A percentile compares a stretch with the other conserved stretches of the same genome.
phyloP scores from a whole-genome alignment of 179 eudicot genomes.

The Gypsophila paniculata region DNA sequence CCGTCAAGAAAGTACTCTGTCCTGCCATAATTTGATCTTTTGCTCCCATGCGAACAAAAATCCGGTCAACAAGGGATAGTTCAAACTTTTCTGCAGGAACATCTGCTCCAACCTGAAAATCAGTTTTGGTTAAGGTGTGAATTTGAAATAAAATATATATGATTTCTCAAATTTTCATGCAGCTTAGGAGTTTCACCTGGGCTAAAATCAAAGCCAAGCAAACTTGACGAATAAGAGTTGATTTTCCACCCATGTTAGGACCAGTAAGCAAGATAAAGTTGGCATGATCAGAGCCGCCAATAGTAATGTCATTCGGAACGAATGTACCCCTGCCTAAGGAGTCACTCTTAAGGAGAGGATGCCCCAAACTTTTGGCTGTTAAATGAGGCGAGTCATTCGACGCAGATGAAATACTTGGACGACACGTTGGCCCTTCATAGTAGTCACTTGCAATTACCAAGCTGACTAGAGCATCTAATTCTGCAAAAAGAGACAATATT shows the following conservation, averaged over 20 bases:
- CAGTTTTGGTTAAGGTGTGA: constrained; percentile 15
- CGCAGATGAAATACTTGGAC: constrained; percentile 50
- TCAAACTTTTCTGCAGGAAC: constrained; percentile 84
- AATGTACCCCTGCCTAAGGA: constrained; percentile 71
- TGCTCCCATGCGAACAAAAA: constrained; percentile 98
- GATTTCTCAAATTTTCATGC: constrained; percentile 9
- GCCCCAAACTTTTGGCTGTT: constrained; percentile 76
- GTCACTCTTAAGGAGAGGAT: constrained; percentile 78
- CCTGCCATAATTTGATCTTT: constrained; percentile 99
- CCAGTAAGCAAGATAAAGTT: constrained; percentile 91
- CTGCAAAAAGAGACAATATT: constrained; percentile 43
- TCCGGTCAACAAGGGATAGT: constrained; percentile 77
- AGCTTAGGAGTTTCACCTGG: constrained; percentile 49
- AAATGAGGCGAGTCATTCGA: constrained; percentile 50
- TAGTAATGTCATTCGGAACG: constrained; percentile 75
- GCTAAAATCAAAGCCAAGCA: constrained; percentile 93
- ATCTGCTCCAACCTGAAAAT: constrained; percentile 76
- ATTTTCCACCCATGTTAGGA: constrained; percentile 99
- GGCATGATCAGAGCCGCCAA: constrained; percentile 71
- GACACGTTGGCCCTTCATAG: constrained; percentile 85
- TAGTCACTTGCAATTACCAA: constrained; percentile 79
- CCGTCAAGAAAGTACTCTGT: constrained; percentile 93
- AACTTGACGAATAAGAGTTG: constrained; percentile 96
- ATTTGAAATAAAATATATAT: neutral
- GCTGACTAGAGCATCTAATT: constrained; percentile 85